phyloP scores from a whole-genome alignment of 345 rosid species.

The Hibiscus trionum region DNA sequence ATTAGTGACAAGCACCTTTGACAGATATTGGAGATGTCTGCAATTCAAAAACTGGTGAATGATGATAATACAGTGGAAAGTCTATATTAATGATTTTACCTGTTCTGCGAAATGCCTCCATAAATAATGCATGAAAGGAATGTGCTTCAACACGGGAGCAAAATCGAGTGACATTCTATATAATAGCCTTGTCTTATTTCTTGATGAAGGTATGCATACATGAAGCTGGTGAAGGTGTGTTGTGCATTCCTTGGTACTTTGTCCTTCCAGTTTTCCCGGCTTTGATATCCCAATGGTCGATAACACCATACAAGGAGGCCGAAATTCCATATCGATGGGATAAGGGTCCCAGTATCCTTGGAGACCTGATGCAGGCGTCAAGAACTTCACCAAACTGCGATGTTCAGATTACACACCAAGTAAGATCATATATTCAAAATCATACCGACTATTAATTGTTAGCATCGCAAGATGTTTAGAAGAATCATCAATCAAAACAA shows the following conservation, averaged over 20 bases:
- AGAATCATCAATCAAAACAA: background rate
- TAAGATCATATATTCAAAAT: background rate
- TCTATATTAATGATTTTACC: constrained; percentile 27
- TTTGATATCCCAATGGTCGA: constrained; percentile 98
- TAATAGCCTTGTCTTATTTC: constrained; percentile 66
- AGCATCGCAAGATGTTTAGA: background rate
- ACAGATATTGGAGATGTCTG: background rate
- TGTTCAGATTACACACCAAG: constrained; percentile 1
- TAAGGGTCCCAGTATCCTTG: constrained; percentile 99
- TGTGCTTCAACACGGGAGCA: constrained; percentile 69
- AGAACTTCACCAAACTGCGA: constrained; percentile 79
- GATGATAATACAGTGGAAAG: background rate
- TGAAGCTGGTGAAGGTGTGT: constrained; percentile 98
- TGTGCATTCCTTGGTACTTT: constrained; percentile 55
- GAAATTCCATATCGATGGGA: constrained; percentile 97
- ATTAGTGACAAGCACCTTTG: background rate
- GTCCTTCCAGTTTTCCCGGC: constrained; percentile 88
- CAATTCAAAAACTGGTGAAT: background rate
- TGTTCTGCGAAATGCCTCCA: constrained; percentile 95
- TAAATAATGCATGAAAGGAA: constrained; percentile 77
- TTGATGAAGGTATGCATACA: constrained; percentile 86
- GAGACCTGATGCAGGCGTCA: constrained; percentile 83
- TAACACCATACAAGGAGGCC: constrained; percentile 92
- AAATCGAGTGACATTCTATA: constrained; percentile 97
- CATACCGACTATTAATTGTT: background rate